These are phyloP conservation scores for Trametes versicolor DNA, from an alignment of 1,284 basidiomycete species.

Conservation along the genomic window DNA sequence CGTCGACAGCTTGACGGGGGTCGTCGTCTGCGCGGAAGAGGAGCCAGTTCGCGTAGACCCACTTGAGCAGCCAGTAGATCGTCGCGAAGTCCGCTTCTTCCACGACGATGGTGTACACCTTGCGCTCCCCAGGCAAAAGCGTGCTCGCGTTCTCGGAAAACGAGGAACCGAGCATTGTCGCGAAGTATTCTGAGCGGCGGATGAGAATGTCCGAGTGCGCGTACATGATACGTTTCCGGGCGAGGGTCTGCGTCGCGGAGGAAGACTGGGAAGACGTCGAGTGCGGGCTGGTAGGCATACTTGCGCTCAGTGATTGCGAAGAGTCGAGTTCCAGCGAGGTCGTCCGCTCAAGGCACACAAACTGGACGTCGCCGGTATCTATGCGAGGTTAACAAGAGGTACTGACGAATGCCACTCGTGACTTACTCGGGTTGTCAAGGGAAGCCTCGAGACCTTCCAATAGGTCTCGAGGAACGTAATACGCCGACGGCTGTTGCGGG, in stretches of 20 bases:
- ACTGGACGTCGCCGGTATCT: conserved; percentile 67
- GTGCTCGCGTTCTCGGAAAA: conserved; percentile 66
- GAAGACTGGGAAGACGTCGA: conserved; percentile 51
- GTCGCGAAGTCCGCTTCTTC: conserved; percentile 87
- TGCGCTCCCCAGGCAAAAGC: conserved; percentile 57
- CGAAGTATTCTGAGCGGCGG: conserved; percentile 82
- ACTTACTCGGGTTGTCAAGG: conserved; percentile 70
- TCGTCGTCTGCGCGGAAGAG: conserved; percentile 73
- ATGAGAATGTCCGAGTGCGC: conserved; percentile 84
- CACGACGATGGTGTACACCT: conserved; percentile 73
- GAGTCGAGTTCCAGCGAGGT: conserved; percentile 40
- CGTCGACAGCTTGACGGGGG: conserved; percentile 68
- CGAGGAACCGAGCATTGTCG: conserved; percentile 78
- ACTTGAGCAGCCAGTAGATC: conserved; percentile 86
- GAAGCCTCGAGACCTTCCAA: conserved; percentile 70
- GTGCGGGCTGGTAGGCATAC: conserved; percentile 43
- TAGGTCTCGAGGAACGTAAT: conserved; percentile 70
- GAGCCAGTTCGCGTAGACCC: conserved; percentile 82
- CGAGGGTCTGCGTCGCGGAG: conserved; percentile 51
- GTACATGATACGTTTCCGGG: conserved; percentile 78
- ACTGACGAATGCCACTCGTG: background rate
- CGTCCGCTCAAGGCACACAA: conserved; percentile 75
- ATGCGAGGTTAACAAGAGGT: background rate
- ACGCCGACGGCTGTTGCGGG: conserved; percentile 71
- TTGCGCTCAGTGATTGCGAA: conserved; percentile 38